phyloP scores from a whole-genome alignment of 106 monocot species.

The Dactylorhiza incarnata region DNA sequence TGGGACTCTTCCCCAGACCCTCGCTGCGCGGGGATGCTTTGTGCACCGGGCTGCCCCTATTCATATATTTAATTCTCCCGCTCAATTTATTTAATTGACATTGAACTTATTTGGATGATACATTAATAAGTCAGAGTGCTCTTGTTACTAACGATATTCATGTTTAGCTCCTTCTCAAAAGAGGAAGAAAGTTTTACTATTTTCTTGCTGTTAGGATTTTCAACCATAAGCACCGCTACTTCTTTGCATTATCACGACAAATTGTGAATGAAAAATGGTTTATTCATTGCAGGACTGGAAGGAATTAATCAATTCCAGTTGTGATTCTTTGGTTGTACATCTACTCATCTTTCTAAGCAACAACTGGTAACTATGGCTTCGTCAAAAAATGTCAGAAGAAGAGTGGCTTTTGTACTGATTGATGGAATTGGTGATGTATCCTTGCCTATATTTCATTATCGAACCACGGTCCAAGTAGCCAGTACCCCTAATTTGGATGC shows the following conservation, averaged over 20 bases:
- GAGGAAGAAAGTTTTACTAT: not conserved
- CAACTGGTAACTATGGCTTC: slow-evolving; percentile 15
- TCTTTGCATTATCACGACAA: not conserved
- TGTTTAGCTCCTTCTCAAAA: not conserved
- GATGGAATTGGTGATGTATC: slow-evolving; percentile 93
- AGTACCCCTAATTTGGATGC: slow-evolving; percentile 66
- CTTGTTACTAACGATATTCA: no score
- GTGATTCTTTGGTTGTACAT: not conserved
- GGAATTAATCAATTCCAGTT: not conserved
- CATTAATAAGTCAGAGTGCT: no score
- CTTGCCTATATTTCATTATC: slow-evolving; percentile 43
- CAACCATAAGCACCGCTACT: not conserved
- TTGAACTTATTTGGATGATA: no score
- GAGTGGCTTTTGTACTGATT: slow-evolving; percentile 77
- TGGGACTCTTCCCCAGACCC: no score
- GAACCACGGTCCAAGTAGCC: slow-evolving; percentile 70
- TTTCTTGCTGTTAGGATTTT: not conserved
- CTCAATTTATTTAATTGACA: no score
- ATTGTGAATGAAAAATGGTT: not conserved
- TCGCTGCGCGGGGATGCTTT: no score
- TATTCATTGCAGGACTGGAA: not conserved
- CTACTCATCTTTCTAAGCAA: not conserved
- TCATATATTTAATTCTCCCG: no score
- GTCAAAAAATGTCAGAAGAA: slow-evolving; percentile 32
- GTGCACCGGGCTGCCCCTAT: no score